Evolutionary conservation across 2,329 filamentous ascomycete genomes (phyloP), one percentile per base, ranked within the genome.

Genomic region (Hypoxylon rubiginosum): DNA sequence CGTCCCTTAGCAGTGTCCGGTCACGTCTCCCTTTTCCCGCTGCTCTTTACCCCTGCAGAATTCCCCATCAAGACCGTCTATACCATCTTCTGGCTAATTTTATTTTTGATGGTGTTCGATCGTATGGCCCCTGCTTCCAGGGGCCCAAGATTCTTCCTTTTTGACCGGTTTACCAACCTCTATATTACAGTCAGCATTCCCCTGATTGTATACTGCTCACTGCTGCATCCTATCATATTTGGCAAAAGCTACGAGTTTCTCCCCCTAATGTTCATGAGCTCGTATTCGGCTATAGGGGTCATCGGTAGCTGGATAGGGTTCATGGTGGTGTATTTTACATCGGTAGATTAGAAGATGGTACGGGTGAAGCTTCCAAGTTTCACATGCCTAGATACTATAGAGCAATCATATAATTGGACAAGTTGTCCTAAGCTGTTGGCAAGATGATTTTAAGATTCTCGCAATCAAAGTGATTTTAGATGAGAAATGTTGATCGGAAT

Each of bases 271-370:
- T 96, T 98, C 77, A 97, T 91, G 72, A 98, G 95, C 82, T 92
- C 92, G 11, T 99, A 98, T 79, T 93, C 92, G 34, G 96, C 96
- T 4, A 84, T 98, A 62, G 96, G 96, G n/a, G 94, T 98, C 0
- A 89, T 97, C 17, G 94, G 93, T 2, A 98, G 96, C 80, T 98
- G 95, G 95, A 75, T 97, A 43, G 94, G 96, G 9, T 97, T 97
- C 78, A 88, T 94, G 82, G 92, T 97, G 32, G 94, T 98, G 54
- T 98, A 95, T 80, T 94, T 97, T 74, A 84, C 85, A 6, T 85
- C 85, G 34, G 39, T 87, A 79, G 48, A 59, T 21, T 61, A 50
- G 58, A 41, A 24, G 15, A 43, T 46, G 21, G 11, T 13, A 54
- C 8, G 34, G 19, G 19, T 5, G 52, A n/a, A 41, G 49, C 17